Base-by-base conservation (phyloP, 139 green algal species). In the Chlorella sp. region DNA sequence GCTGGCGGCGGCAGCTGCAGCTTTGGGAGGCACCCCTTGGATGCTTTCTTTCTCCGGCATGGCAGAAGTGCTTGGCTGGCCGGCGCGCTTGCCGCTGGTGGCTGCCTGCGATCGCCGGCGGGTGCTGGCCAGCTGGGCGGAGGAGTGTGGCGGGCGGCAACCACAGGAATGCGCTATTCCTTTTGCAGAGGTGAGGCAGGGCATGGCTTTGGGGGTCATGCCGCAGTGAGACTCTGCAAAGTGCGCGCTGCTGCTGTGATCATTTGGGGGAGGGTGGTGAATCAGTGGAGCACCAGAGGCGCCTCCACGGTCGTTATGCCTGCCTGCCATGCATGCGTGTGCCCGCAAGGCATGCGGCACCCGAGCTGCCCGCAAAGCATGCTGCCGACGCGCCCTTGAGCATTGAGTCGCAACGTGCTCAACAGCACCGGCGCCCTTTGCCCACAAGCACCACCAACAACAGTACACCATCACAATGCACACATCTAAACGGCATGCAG, bases 21-120 rank as follows among this genome's bases (percentile, higher is more conserved):
- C 84, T 3, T 68, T 95, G 68, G 92, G 89, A 0, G 94, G 89
- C 32, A 42, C 87, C 11, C 95, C 96, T 0, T 96, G 95, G 81
- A 93, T 99, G 68, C 81, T 99, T 22, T 97, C 95, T 7, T 99
- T 99, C 92, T 94, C 91, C 30, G 95, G 96, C 87, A 99, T 99
- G 94, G 96, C 94, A 0, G 90, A 95, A 42, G 94, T 98, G 53
- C 91, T 99, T 36, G 94, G 95, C 57, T 98, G 95, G 95, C 91
- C 92, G 9, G 37, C 87, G 26, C 94, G 96, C 11, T 86, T 94
- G 86, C 96, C 97, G 16, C 86, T 98, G 28, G 97, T 98, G 36
- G 95, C 97, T 18, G 86, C 91, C 0, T 91, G 81, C 71, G 97
- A 99, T 88, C 88, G 96, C 0, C 32, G 73, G 0, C 90, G 95